Evolutionary conservation across 2,329 filamentous ascomycete species (phyloP), one percentile per base, ranked within the genome.

Genomic region (Trichocomaceae sp.): DNA sequence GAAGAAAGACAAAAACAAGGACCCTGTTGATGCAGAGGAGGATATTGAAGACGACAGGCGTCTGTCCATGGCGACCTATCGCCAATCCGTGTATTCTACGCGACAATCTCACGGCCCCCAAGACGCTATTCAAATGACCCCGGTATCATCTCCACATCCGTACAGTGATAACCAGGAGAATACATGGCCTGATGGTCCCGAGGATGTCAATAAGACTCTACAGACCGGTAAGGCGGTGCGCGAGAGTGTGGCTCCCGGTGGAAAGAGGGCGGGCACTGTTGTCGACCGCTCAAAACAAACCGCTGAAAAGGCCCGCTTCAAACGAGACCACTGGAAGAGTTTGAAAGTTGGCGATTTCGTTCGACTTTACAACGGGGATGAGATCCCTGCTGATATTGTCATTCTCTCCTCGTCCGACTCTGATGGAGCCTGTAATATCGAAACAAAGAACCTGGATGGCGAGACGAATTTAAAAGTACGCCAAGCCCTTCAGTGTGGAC

Each of bases 401-500:
- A 87, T 99, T 44, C 75, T 99, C 22, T 88, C 93, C 2, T 97
- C 93, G 0, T 96, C 93, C 2, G 93, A 97, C 63, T 81, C 87
- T 0, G 93, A 99, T 63, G 93, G 93, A 50, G 89, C 89, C 37
- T 99, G 93, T 72, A 99, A 96, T 64, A 87, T 99, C 20, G 93
- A 99, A 73, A 99, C 93, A 2, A 99, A 97, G 77, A 97, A 96
- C 68, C 70, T 99, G 76, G 93, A 99, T 66, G 93, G 93, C 50
- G 93, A 99, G 74, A 99, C 93, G 2, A 99, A 99, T 65, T 76
- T 99, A 59, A 99, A 99, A 72, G 90, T 96, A 58, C 87, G 93
- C 57, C 88, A 92, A 66, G 90, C 93, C 19, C 79, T 99, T 42
- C 88, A 92, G 60, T 93, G 89, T 65, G 88, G 91, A 12, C 85